Percentiles rank a stretch among this genome's conserved stretches.
Evolutionary conservation across 2,329 filamentous ascomycete species (phyloP).

Genomic region (Trichoderma breve): DNA sequence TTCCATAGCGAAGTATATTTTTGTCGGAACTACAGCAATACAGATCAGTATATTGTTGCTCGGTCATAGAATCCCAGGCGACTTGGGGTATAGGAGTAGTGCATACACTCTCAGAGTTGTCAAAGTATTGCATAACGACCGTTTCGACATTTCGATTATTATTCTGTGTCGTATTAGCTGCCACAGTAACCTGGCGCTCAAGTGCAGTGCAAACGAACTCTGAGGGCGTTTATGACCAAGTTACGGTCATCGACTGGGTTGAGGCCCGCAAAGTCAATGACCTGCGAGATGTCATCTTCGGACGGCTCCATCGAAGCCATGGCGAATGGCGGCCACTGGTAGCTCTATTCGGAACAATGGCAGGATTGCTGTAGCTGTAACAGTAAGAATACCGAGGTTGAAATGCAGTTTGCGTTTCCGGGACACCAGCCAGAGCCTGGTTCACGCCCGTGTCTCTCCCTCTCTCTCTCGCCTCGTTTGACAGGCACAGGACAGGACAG

Average conservation of each 20-base stretch:
- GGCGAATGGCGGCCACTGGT: conserved; percentile 1
- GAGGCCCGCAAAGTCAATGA: conserved; percentile 44
- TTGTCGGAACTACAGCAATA: conserved; percentile 40
- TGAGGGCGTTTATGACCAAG: conserved; percentile 43
- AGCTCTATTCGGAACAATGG: background rate
- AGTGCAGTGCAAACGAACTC: conserved; percentile 30
- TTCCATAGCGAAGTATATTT: conserved; percentile 53
- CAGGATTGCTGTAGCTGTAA: background rate
- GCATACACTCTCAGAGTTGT: conserved; percentile 41
- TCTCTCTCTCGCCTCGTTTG: background rate
- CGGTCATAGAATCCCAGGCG: background rate
- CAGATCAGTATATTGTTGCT: background rate
- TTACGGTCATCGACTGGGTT: conserved; percentile 36
- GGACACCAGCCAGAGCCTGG: background rate
- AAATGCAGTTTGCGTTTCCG: background rate
- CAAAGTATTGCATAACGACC: conserved; percentile 53
- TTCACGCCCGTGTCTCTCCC: background rate
- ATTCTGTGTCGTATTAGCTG: conserved; percentile 25
- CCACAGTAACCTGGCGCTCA: background rate
- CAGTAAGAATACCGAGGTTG: background rate
- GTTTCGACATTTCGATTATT: conserved; percentile 47
- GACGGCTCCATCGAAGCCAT: conserved; percentile 39
- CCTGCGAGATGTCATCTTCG: conserved; percentile 37
- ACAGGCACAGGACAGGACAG: background rate
- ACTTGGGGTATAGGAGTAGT: background rate